Evolutionary conservation across 208 protist species (phyloP), one percentile per base, ranked within the genome.

Genomic region (Lotmaria passim): DNA sequence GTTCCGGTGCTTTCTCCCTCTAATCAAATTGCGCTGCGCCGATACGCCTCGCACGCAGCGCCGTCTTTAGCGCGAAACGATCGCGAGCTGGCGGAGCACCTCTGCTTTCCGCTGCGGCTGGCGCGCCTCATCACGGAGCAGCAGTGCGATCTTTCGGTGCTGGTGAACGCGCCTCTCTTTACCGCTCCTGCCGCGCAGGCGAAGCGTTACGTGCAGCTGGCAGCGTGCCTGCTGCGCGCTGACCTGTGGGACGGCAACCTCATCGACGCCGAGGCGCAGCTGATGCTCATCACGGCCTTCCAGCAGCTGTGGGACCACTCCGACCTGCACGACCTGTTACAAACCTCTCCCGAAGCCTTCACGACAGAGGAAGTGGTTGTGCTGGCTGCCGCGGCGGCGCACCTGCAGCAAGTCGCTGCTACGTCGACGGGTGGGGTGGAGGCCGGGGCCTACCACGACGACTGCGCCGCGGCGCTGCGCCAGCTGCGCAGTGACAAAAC

Each of bases 341-440:
- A 15, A 5, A 24, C 44, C 26, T 43, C 71, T 5, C 63, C 71
- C 2, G 38, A 46, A 0, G 43, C 48, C n/a, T 77, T 77, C 63
- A 52, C 71, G 23, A 61, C 63, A 10, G 71, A 77, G 47, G 71
- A 77, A 41, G 44, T 77, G 60, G 56, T 77, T 26, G 71, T 71
- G 57, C 56, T 77, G 17, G 63, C 63, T 3, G 62, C 71, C 33
- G 63, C 53, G 3, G 53, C 71, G 10, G 48, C 41, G 31, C 71
- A 59, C 28, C 56, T 66, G 19, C 39, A 48, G 10, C 63, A 50
- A 17, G 8, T 26, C 14, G 36, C 23, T 21, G 36, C 21, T 23
- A 10, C 36, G 6, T 1, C 5, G 11, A 33, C 1, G 4, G n/a
- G 14, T 21, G 60, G 38, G 3, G 30, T 21, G 1, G 38, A 56